These are phyloP conservation scores for Penicillium dipodomyicola DNA, from an alignment of 495 filamentous ascomycete genomes.

Conservation along the genomic window DNA sequence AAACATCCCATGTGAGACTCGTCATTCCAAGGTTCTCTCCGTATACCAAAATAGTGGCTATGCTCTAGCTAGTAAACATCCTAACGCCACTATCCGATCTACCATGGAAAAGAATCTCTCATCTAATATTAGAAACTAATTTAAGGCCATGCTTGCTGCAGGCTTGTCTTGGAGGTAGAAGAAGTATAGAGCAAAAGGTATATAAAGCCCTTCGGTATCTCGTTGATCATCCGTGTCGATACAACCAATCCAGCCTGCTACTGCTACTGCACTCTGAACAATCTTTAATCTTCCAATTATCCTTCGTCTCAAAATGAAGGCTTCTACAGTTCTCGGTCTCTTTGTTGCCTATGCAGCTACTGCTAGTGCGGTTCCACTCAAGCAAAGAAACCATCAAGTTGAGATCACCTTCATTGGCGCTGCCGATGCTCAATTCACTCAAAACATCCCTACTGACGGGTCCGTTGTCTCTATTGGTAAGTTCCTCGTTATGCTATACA, in stretches of 20 bases:
- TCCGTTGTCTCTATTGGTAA: constrained; percentile 22
- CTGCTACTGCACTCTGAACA: neutral
- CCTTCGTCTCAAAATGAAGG: constrained; percentile 13
- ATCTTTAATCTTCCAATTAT: neutral
- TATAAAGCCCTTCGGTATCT: neutral
- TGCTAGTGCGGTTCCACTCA: constrained; percentile 12
- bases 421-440: constrained; percentile 26
- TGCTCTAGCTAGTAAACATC: constrained; percentile 3
- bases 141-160: neutral
- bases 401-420: constrained; percentile 30
- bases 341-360: constrained; percentile 14
- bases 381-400: constrained; percentile 9
- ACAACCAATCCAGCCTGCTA: neutral
- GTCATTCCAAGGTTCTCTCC: neutral
- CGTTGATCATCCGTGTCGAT: neutral
- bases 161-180: neutral
- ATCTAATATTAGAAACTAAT: neutral
- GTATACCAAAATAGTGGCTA: neutral
- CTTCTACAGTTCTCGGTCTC: constrained; percentile 8
- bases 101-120: neutral
- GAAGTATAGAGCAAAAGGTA: neutral
- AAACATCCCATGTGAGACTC: neutral
- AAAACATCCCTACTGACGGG: constrained; percentile 27
- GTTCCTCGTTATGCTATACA: neutral
- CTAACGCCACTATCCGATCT: neutral